Conservation (phyloP, 1,284 basidiomycete species). For the Cerrena zonata region DNA sequence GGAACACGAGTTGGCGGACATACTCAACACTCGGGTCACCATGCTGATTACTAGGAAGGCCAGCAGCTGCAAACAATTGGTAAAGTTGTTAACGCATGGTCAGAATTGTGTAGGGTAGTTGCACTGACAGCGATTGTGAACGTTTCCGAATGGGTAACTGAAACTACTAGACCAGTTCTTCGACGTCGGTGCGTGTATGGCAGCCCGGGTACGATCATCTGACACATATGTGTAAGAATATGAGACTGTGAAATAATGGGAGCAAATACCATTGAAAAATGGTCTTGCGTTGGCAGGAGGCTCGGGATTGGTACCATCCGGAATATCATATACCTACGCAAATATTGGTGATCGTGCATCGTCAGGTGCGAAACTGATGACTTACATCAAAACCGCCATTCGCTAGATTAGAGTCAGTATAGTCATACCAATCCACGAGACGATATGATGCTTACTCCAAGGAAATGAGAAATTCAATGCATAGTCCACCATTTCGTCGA, state of each 20-base stretch:
- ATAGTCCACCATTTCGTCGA: constrained; percentile 26
- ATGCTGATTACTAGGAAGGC: not conserved
- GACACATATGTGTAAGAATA: not conserved
- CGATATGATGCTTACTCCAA: constrained; percentile 16
- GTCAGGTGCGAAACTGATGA: too few species aligned
- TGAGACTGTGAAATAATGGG: not conserved
- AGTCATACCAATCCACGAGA: not conserved
- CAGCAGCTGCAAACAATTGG: not conserved
- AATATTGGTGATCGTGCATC: too few species aligned
- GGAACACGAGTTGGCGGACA: not conserved
- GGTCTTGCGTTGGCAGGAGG: constrained; percentile 26
- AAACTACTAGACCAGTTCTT: constrained; percentile 49
- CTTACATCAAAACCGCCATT: constrained; percentile 18
- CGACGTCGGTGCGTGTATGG: constrained; percentile 65
- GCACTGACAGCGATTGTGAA: constrained; percentile 6
- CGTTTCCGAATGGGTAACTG: constrained; percentile 41
- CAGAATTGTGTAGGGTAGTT: too few species aligned
- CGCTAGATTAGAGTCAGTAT: not conserved
- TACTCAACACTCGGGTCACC: not conserved
- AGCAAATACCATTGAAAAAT: constrained; percentile 55
- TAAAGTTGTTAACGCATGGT: not conserved
- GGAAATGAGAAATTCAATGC: constrained; percentile 27
- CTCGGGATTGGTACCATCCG: constrained; percentile 13
- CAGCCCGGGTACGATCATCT: constrained; percentile 51
- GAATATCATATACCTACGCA: constrained; percentile 9